Evolutionary conservation across 225 moss, liverwort and hornwort species (phyloP), one percentile per base, ranked within the genome.

Genomic region (Straminergon stramineum): DNA sequence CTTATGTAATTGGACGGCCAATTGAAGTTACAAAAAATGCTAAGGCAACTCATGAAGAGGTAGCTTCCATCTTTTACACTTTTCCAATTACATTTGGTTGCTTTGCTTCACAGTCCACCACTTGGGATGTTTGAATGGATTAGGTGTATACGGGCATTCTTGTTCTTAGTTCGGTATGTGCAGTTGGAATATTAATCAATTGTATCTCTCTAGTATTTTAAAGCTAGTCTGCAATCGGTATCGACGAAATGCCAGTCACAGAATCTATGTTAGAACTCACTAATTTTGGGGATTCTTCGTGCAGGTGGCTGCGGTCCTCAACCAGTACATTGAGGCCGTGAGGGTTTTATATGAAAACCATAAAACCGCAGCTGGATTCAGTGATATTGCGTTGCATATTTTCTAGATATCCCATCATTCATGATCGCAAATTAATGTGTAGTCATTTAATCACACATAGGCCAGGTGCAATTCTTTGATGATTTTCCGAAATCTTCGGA

Each of bases 1-100:
- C 95, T 73, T 94, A 96, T 82, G 96, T 93, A 20, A 90, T 99
- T 60, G 97, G 99, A 67, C 95, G 94, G 91, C 97, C 97, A 60
- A 96, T 99, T 83, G 92, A 96, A 86, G 92, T 97, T n/a, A 41
- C 84, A 53, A 94, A 90, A 91, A 95, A 93, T 52, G 22, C 89
- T 22, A 91, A 88, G 81, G 95, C 96, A 81, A 94, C 94, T 68
- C 64, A 37, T 27, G 97, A 96, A 85, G 93, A 96, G 96, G 96
- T 98, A 91, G 71, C 65, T 79, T 88, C 55, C 51, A 61, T 20
- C 45, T 35, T 62, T 60, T 76, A 56, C 65, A 62, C 24, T 67
- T 84, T 88, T 88, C 66, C 79, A 35, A 70, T 56, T 67, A 31
- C 55, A 79, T 67, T 41, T 79, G 56, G 32, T 79, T 79, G 56